Conservation (phyloP, 805 yeast species). For the Yarrowia osloensis region DNA sequence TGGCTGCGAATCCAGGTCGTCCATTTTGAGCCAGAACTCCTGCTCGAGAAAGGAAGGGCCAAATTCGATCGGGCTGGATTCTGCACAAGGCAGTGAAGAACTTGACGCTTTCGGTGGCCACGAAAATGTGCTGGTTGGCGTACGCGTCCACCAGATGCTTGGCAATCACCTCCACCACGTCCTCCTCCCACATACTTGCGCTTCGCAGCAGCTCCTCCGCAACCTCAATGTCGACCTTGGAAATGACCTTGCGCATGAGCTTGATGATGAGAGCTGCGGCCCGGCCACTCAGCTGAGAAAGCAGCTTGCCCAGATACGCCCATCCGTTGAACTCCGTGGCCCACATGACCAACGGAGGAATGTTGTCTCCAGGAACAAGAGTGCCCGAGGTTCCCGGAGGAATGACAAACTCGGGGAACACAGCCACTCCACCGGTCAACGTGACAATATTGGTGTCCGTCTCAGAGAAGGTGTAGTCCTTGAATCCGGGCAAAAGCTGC, state of each 20-base stretch:
- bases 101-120: conserved; percentile 51
- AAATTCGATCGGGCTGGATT: conserved; percentile 64
- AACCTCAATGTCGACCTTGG: conserved; percentile 46
- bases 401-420: conserved; percentile 53
- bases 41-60: conserved; percentile 76
- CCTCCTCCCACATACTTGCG: conserved; percentile 49
- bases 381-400: conserved; percentile 70
- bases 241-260: conserved; percentile 52
- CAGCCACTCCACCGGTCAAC: conserved; percentile 51
- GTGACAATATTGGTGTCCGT: conserved; percentile 55
- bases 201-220: conserved; percentile 47
- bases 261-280: conserved; percentile 53
- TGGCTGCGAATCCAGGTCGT: conserved; percentile 63
- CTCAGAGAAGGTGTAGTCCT: conserved; percentile 48
- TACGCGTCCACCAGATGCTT: conserved; percentile 69
- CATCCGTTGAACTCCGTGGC: conserved; percentile 79
- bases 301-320: conserved; percentile 76
- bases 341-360: conserved; percentile 58
- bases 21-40: conserved; percentile 61
- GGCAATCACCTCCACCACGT: conserved; percentile 62
- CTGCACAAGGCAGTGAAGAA: conserved; percentile 54
- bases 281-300: conserved; percentile 46
- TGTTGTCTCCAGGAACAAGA: conserved; percentile 54
- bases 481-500: conserved; percentile 45
- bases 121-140: conserved; percentile 53